Conservation (phyloP, 2,329 filamentous ascomycete species). For the Boeremia lycopersici region DNA sequence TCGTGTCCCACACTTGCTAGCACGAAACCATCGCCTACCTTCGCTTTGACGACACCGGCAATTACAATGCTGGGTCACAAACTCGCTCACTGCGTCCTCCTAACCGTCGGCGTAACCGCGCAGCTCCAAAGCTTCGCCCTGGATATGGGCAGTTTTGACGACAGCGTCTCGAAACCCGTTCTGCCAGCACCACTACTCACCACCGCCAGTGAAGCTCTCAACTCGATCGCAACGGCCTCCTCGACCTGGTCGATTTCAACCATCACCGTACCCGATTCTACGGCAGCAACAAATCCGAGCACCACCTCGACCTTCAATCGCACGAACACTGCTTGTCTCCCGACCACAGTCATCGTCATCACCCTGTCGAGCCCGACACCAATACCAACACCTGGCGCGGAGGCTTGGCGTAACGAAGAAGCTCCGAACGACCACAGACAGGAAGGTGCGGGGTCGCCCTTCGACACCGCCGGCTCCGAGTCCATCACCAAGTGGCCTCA, state of each 20-base stretch:
- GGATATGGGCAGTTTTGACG: constrained; percentile 2
- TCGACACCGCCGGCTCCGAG: neutral
- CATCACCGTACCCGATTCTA: neutral
- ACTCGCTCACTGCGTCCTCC: neutral
- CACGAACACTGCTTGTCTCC: neutral
- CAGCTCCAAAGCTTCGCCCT: constrained; percentile 5
- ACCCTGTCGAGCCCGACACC: neutral
- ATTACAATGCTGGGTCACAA: neutral
- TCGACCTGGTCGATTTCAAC: neutral
- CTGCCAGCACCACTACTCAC: neutral
- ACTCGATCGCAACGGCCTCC: neutral
- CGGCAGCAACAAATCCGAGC: neutral
- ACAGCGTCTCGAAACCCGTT: neutral
- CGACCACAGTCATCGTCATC: constrained; percentile 1
- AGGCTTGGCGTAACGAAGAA: neutral
- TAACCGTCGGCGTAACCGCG: neutral
- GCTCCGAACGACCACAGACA: neutral
- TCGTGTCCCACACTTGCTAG: neutral
- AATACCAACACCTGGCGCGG: neutral
- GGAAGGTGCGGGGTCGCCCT: neutral
- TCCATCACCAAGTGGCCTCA: constrained; percentile 8
- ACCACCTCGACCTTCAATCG: neutral
- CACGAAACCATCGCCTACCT: neutral
- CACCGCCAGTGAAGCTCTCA: neutral
- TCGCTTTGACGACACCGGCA: neutral